A percentile compares a stretch with the other conserved stretches of the same genome.
Evolutionary conservation across 495 filamentous ascomycete genomes (phyloP).

Genomic region (Sporormia fimetaria): DNA sequence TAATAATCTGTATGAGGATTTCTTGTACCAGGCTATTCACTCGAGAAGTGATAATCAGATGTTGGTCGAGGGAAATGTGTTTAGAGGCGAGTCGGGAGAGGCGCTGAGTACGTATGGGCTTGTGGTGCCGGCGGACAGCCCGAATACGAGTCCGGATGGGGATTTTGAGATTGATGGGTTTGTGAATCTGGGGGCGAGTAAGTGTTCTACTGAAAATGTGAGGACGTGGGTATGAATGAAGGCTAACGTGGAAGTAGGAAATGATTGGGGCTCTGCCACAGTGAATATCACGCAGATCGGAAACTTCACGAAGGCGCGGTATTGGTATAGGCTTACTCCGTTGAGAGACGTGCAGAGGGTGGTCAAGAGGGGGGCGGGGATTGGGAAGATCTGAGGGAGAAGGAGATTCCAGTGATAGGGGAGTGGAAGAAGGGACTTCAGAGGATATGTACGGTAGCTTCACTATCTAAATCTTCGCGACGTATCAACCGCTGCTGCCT

Average conservation of each 20-base stretch:
- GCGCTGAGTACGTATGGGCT: constrained; percentile 38
- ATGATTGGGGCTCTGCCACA: constrained; percentile 33
- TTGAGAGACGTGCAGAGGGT: constrained; percentile 28
- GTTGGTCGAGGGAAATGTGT: constrained; percentile 34
- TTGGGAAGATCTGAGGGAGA: constrained; percentile 35
- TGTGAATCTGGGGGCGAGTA: constrained; percentile 36
- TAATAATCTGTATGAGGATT: constrained; percentile 32
- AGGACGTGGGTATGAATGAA: background rate
- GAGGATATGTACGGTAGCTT: no score
- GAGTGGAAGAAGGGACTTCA: no score
- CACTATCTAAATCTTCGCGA: no score
- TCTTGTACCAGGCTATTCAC: constrained; percentile 32
- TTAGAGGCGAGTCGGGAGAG: constrained; percentile 32
- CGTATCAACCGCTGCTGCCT: no score
- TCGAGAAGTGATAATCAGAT: constrained; percentile 31
- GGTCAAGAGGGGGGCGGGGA: constrained; percentile 32
- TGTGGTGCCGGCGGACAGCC: constrained; percentile 37
- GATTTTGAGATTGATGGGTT: constrained; percentile 35
- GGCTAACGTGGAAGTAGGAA: constrained; percentile 26
- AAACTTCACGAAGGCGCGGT: constrained; percentile 33
- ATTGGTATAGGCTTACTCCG: constrained; percentile 32
- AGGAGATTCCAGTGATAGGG: no score
- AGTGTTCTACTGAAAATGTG: constrained; percentile 21
- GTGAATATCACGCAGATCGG: constrained; percentile 38
- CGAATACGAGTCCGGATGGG: constrained; percentile 32